Base-by-base conservation (phyloP, 1,139 yeast genomes). In the Pneumocystis wakefieldiae region DNA sequence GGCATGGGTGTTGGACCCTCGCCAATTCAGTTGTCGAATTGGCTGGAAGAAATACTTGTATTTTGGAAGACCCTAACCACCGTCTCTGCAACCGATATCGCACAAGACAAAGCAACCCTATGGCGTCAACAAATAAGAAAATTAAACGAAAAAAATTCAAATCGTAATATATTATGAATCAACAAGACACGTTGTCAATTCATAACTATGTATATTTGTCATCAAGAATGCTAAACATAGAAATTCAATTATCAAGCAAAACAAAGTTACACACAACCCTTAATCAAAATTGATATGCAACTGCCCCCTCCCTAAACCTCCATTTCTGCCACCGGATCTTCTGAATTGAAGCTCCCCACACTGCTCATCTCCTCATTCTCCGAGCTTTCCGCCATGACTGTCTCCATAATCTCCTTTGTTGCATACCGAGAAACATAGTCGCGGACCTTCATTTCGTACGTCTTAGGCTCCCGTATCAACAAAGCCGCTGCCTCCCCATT, bases 401-500 rank as follows among this genome's bases (percentile, higher is more conserved):
- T 70, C 60, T 70, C 72, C 64, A 71, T 71, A 42, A 71, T 77
- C 59, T 73, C 78, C 62, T 75, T 77, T 38, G 81, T 79, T 10
- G 97, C 97, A 73, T 85, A 90, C 71, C 80, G 82, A 70, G 78
- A 77, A 38, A 91, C 95, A 71, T 89, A 88, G 42, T 69, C 71
- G 70, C 81, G 82, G 17, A 92, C 95, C 68, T 82, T 85, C 64
- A 79, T 83, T 64, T 81, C 83, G 72, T 91, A 92, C 64, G 80
- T 76, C 58, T 79, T 76, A 67, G 84, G 86, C 69, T 89, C 90
- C 67, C 85, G 81, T 67, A 86, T 79, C 78, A 89, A 83, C 67
- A 92, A 76, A 36, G 87, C 83, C 6, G 96, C 89, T 0, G 98
- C 98, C 68, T 88, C 95, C 35, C 92, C 86, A 71, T 92, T 92